Evolutionary conservation across 2,329 filamentous ascomycete species (phyloP), one percentile per base, ranked within the genome.

Genomic region (Sarocladium strictum): DNA sequence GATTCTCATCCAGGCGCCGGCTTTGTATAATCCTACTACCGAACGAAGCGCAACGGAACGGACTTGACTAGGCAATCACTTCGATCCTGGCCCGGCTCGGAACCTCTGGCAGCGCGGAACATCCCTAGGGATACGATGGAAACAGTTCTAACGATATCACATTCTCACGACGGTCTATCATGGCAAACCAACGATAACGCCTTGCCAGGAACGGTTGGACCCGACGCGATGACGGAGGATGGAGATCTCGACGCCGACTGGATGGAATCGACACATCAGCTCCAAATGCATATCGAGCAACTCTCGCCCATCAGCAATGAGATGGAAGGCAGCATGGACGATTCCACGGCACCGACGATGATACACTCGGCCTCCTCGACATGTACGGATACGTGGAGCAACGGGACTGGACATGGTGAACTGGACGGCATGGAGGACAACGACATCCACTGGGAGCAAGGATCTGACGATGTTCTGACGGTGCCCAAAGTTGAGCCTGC

Each of bases 401-500:
- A 69, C 33, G 70, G 65, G 53, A 74, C 71, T 59, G 67, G 66
- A 54, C 50, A 40, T 4, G 50, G 32, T 3, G 70, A 74, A 1
- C 64, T 60, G 41, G 68, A 71, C 14, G 69, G 70, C 52, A 60
- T 62, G 38, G 70, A n/a, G n/a, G n/a, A 76, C 19, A 68, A 72
- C 32, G 74, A 77, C 27, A 64, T 68, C 53, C 64, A 68, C 37
- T 80, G 77, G 77, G 76, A 80, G 41, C 73, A 71, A 27, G 68
- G 63, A 40, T 69, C 73, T 4, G 75, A 77, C 53, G 75, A 78
- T 35, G 65, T 71, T 37, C 60, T 78, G 45, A 62, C 75, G 14
- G 66, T 78, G 7, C 78, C 79, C 7, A 85, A 85, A 64, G 61
- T 80, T 11, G 82, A 85, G 60, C 79, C 80, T 2, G 57, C 72